A percentile compares a stretch with the other conserved stretches of the same genome.
These are phyloP conservation scores for Sistotremastrum suecicum DNA, from an alignment of 768 basidiomycete genomes.

Conservation along the genomic window DNA sequence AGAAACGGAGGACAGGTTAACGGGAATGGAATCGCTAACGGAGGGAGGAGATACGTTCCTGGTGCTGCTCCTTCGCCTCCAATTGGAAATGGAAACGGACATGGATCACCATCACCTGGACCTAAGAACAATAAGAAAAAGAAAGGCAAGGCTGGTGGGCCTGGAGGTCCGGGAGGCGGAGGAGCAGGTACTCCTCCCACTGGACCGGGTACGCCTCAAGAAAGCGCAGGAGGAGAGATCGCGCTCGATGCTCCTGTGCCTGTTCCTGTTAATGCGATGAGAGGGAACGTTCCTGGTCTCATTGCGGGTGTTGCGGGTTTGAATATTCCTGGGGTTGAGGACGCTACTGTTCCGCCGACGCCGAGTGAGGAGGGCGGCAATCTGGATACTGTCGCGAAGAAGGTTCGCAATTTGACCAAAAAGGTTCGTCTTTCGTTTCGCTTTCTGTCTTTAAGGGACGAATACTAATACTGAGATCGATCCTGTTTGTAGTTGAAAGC, in stretches of 20 bases:
- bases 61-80: slow-evolving; percentile 50
- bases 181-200: slow-evolving; percentile 6
- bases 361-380: slow-evolving; percentile 36
- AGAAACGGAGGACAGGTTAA: slow-evolving; percentile 19
- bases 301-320: slow-evolving; percentile 2
- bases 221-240: neutral
- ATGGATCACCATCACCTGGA: slow-evolving; percentile 2
- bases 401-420: slow-evolving; percentile 88
- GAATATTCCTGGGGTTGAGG: slow-evolving; percentile 8
- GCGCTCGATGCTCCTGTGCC: neutral
- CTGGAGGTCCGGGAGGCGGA: slow-evolving; percentile 16
- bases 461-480: slow-evolving; percentile 4
- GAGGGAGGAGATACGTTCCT: slow-evolving; percentile 49
- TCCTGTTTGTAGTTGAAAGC: slow-evolving; percentile 66
- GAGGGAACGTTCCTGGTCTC: slow-evolving; percentile 7
- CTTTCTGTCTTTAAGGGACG: neutral
- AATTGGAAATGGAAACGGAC: slow-evolving; percentile 26
- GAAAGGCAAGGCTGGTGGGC: slow-evolving; percentile 33
- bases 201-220: too few relatives aligned
- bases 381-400: slow-evolving; percentile 81
- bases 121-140: slow-evolving; percentile 38
- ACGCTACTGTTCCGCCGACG: slow-evolving; percentile 30
- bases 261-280: slow-evolving; percentile 5
- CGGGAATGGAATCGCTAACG: slow-evolving; percentile 21
- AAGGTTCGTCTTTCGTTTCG: slow-evolving; percentile 42